A percentile compares a stretch with the other conserved stretches of the same genome.
phyloP scores from a whole-genome alignment of 2,329 filamentous ascomycete species.

The Amauroascus verrucosus region DNA sequence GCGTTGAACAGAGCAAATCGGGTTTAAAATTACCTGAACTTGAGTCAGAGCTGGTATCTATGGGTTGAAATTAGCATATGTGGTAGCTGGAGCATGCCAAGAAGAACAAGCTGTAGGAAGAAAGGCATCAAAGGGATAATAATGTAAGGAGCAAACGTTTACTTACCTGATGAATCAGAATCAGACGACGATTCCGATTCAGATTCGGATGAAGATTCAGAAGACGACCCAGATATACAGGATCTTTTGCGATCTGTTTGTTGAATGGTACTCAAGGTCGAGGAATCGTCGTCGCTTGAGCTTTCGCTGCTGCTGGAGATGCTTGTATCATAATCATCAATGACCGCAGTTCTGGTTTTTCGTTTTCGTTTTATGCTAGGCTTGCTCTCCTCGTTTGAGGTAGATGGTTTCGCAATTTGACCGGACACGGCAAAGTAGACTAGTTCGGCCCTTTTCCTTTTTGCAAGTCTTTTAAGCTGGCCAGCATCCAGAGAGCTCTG shows the following conservation, averaged over 20 bases:
- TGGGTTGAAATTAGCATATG: not conserved
- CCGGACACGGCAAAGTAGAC: constrained; percentile 28
- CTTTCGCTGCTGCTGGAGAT: constrained; percentile 22
- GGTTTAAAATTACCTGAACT: too few relatives aligned
- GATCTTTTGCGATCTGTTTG: not conserved
- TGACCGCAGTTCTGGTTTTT: constrained; percentile 29
- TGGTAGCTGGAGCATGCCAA: not conserved
- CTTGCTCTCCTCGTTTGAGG: not conserved
- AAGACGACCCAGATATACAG: not conserved
- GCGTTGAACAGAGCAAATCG: too few relatives aligned
- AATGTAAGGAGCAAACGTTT: not conserved
- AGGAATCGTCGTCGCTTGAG: constrained; percentile 16
- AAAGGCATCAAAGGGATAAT: too few relatives aligned
- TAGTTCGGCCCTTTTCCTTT: constrained; percentile 32
- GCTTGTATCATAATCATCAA: constrained; percentile 33
- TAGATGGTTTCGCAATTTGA: constrained; percentile 11
- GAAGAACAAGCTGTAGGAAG: not conserved
- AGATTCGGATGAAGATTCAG: constrained; percentile 6
- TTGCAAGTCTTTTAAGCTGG: constrained; percentile 24
- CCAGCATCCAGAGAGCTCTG: constrained; percentile 16
- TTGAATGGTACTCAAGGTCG: not conserved
- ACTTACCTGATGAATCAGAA: constrained; percentile 6
- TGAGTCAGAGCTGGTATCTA: not conserved
- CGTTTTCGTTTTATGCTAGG: constrained; percentile 10
- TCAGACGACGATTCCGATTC: too few relatives aligned